Base-by-base conservation (phyloP, 2,329 filamentous ascomycete genomes). In the Penicillium rolfsii region DNA sequence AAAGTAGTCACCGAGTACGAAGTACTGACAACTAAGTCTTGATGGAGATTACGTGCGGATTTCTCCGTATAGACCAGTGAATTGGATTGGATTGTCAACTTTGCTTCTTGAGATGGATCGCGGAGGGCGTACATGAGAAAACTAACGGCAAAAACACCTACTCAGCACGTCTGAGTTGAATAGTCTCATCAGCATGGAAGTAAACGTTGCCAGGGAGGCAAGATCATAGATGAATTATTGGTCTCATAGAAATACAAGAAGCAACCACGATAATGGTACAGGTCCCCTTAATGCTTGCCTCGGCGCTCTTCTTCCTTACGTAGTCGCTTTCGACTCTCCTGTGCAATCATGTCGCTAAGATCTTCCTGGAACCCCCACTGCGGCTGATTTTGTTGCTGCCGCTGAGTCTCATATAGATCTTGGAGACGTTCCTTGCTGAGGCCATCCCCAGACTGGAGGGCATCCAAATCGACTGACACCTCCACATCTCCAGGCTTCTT, bases 401-500 rank as follows among this genome's bases (percentile, higher is more conserved):
- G 84, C 74, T 87, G 82, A 36, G 83, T 87, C 60, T 98, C 93
- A 71, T 96, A 99, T 73, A 89, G 85, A 71, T 85, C 87, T 75
- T 85, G 86, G 70, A 99, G 76, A 69, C 93, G 91, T 28, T 97
- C 93, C 76, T 94, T 96, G 77, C 85, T 90, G 71, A 98, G 84
- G 48, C 89, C 90, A 68, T 92, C 91, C 62, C 89, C 85, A 43
- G 85, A 83, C 65, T 87, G 87, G 62, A 99, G 77, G 40, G 89
- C 85, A 73, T 98, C 94, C 5, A 91, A 87, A 70, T 98, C 93
- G 64, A 99, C 87, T 26, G 93, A 91, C 30, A 98, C 90, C 68
- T 99, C 95, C 26, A 99, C 86, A 74, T 99, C 95, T 43, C 94
- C 95, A 4, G 91, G 93, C 84, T 97, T 97, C 87, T 98, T 99